Conservation (phyloP, 495 filamentous ascomycete species). For the Astrothelium macrocarpum region DNA sequence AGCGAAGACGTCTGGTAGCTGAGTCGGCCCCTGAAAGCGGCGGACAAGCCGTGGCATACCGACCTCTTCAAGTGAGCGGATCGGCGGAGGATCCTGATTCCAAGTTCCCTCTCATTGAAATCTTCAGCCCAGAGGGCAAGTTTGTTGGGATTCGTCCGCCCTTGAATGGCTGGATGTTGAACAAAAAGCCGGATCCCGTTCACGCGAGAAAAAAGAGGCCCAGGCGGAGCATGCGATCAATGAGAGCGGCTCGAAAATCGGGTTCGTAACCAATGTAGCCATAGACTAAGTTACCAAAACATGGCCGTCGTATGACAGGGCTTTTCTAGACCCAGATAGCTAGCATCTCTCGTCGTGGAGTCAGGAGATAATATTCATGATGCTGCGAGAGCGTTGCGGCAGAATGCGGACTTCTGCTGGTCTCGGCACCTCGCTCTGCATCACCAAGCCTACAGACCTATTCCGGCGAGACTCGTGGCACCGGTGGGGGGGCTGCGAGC, state of each 20-base stretch:
- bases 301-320: background rate
- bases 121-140: slow-evolving; percentile 74
- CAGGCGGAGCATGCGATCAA: slow-evolving; percentile 46
- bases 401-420: background rate
- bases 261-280: background rate
- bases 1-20: slow-evolving; percentile 13
- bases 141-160: slow-evolving; percentile 59
- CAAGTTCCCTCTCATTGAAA: slow-evolving; percentile 61
- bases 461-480: background rate
- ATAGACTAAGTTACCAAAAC: background rate
- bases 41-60: slow-evolving; percentile 6
- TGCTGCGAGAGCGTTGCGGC: background rate
- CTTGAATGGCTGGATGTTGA: slow-evolving; percentile 60
- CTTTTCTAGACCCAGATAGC: background rate
- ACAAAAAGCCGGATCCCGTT: slow-evolving; percentile 16
- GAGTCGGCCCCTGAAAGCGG: slow-evolving; percentile 6
- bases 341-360: background rate
- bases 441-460: background rate
- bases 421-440: background rate
- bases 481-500: background rate
- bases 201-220: slow-evolving; percentile 23
- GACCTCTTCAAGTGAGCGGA: slow-evolving; percentile 4
- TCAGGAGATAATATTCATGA: background rate
- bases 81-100: slow-evolving; percentile 11
- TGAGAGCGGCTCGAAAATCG: slow-evolving; percentile 7